phyloP scores from a whole-genome alignment of 108 stramenopile genomes.

The Licmophora abbreviata region DNA sequence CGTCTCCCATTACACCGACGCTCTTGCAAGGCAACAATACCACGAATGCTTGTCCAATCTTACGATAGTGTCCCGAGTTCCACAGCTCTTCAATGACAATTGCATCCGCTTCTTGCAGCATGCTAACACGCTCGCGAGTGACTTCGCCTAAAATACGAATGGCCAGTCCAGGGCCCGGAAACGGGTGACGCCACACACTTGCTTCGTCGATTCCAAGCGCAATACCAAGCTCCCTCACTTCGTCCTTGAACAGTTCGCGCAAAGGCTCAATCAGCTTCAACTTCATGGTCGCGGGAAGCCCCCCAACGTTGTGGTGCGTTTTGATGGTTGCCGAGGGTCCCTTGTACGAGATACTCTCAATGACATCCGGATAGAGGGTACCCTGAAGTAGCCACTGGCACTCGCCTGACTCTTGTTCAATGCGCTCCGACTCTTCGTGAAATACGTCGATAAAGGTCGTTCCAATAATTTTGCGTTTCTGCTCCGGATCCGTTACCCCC shows the following conservation, averaged over 20 bases:
- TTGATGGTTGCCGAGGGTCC: constrained; percentile 99
- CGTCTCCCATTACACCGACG: constrained; percentile 98
- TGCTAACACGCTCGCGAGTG: constrained; percentile 79
- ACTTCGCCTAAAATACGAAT: constrained; percentile 94
- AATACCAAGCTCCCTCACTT: constrained; percentile 87
- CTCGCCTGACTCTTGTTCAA: constrained; percentile 55
- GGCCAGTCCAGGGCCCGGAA: constrained; percentile 99
- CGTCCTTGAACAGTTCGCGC: constrained; percentile 98
- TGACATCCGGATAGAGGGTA: constrained; percentile 98
- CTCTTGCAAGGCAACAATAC: constrained; percentile 92
- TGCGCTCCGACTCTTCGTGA: constrained; percentile 89
- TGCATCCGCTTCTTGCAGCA: constrained; percentile 92
- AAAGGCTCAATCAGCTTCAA: constrained; percentile 97
- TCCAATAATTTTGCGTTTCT: constrained; percentile 97
- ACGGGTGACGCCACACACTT: constrained; percentile 96
- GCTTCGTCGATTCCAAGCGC: constrained; percentile 92
- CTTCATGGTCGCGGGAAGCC: constrained; percentile 91
- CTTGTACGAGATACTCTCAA: constrained; percentile 97
- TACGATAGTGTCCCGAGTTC: constrained; percentile 85
- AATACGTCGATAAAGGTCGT: constrained; percentile 95
- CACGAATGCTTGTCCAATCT: constrained; percentile 97
- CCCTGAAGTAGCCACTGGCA: constrained; percentile 91
- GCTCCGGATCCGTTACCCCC: constrained; percentile 94
- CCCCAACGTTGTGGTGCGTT: constrained; percentile 99
- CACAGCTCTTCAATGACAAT: constrained; percentile 93